Percentiles rank a stretch among this genome's conserved stretches.
These are phyloP conservation scores for Chlamydomonas incerta DNA, from an alignment of 139 green algal genomes.

Conservation along the genomic window DNA sequence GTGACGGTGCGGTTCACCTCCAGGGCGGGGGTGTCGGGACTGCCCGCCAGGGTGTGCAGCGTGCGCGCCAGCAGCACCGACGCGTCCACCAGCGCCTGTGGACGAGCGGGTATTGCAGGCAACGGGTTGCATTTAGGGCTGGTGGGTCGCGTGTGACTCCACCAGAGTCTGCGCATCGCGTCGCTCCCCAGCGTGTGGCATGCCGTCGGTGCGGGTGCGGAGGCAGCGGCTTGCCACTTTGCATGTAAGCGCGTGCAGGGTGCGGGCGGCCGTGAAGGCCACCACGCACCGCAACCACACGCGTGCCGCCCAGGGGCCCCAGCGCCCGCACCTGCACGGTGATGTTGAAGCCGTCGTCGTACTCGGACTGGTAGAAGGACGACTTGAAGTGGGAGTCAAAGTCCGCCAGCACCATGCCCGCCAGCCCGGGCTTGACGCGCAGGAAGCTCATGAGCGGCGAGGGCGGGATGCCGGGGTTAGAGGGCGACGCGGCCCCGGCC, in stretches of 20 bases:
- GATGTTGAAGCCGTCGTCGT: slow-evolving; percentile 7
- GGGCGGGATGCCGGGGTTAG: slow-evolving; percentile 79
- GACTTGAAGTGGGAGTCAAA: slow-evolving; percentile 67
- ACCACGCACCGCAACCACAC: background rate
- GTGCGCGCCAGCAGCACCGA: slow-evolving; percentile 64
- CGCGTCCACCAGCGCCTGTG: slow-evolving; percentile 19
- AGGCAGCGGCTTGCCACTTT: no score
- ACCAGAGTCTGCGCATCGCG: no score
- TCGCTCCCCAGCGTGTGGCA: no score
- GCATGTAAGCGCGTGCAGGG: no score
- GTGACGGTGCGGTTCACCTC: slow-evolving; percentile 55
- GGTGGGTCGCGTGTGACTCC: no score
- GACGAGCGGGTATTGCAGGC: no score
- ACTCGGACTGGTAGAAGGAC: slow-evolving; percentile 61
- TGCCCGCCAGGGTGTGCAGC: slow-evolving; percentile 60
- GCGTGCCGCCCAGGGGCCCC: background rate
- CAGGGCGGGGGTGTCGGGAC: slow-evolving; percentile 7
- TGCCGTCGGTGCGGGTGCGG: no score
- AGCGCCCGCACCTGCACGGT: slow-evolving; percentile 8
- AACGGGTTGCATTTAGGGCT: no score
- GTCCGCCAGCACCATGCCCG: slow-evolving; percentile 72
- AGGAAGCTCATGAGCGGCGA: slow-evolving; percentile 81
- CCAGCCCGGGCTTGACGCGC: slow-evolving; percentile 54
- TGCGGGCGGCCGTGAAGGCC: no score
- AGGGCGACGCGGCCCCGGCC: background rate